Evolutionary conservation across 108 stramenopile genomes (phyloP).

Genomic region (Pseudonitzschia delicatissima): DNA sequence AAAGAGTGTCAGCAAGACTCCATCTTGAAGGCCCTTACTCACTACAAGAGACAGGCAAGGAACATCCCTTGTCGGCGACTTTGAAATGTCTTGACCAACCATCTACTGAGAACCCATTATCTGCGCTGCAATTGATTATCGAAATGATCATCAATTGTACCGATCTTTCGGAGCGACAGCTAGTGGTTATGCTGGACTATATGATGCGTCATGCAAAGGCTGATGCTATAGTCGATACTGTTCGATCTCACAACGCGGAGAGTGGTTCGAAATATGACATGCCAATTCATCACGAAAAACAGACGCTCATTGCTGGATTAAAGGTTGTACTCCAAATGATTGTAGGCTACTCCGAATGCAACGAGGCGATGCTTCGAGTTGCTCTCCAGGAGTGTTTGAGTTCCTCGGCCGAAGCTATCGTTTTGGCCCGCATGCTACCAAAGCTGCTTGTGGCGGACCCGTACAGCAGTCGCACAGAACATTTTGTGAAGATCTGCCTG

Average conservation of each 20-base stretch:
- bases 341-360: conserved; percentile 29
- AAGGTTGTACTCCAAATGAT: conserved; percentile 25
- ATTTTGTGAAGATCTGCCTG: conserved; percentile 15
- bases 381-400: conserved; percentile 23
- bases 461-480: background rate
- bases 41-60: conserved; percentile 7
- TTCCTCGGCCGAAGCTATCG: conserved; percentile 13
- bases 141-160: conserved; percentile 32
- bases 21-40: conserved; percentile 27
- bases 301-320: conserved; percentile 17
- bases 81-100: conserved; percentile 19
- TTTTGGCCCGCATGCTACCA: conserved; percentile 24
- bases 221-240: conserved; percentile 19
- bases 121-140: conserved; percentile 32
- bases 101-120: conserved; percentile 8
- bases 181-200: conserved; percentile 36
- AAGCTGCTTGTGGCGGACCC: conserved; percentile 14
- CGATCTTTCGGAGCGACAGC: conserved; percentile 37
- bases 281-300: conserved; percentile 2
- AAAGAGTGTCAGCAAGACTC: conserved; percentile 35
- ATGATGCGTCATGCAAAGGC: conserved; percentile 28
- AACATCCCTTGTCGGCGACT: conserved; percentile 9
- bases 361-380: conserved; percentile 33
- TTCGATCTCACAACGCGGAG: background rate
- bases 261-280: background rate